Evolutionary conservation across 2,329 filamentous ascomycete species (phyloP), one percentile per base, ranked within the genome.

Genomic region (Didymella exigua): DNA sequence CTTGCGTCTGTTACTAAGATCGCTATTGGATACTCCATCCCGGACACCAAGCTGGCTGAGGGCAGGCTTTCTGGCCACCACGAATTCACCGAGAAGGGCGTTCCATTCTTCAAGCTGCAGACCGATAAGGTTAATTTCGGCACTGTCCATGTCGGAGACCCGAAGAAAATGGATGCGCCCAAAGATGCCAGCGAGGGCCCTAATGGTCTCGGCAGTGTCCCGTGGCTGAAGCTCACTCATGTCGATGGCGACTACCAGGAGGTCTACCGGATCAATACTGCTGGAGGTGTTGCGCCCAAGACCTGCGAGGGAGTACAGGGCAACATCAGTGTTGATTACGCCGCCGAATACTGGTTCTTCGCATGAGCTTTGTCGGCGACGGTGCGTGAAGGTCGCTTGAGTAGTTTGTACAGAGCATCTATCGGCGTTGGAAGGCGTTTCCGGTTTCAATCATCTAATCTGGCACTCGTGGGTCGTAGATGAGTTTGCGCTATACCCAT

Each of bases 221-320:
- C 88, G 0, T 97, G 93, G 92, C 80, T 98, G 59, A 89, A 89
- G 73, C 83, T 97, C 5, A 77, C 81, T 14, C 77, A 76, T 9
- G 54, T 62, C 4, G 60, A 67, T 18, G 72, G 76, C 13, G 72
- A 76, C 40, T 84, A 90, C 63, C 84, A 87, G 72, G 86, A 91
- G 72, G 87, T 96, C 21, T 98, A 93, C 77, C 85, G 93, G 11
- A 78, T 97, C 38, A 83, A 90, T 67, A 98, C 93, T 10, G 91
- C 89, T 0, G 93, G 92, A 23, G 93, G 93, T 10, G 84, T 82
- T 41, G 77, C 91, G 2, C 93, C 93, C 0, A 79, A 83, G 23
- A 89, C 86, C 0, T 98, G 93, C 72, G 73, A 83, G 29, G 89
- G 86, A 10, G 81, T 86, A 80, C 73, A 80, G 0, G 79, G 81